Base-by-base conservation (phyloP, 2,329 filamentous ascomycete species). In the Aspergillus sp. region DNA sequence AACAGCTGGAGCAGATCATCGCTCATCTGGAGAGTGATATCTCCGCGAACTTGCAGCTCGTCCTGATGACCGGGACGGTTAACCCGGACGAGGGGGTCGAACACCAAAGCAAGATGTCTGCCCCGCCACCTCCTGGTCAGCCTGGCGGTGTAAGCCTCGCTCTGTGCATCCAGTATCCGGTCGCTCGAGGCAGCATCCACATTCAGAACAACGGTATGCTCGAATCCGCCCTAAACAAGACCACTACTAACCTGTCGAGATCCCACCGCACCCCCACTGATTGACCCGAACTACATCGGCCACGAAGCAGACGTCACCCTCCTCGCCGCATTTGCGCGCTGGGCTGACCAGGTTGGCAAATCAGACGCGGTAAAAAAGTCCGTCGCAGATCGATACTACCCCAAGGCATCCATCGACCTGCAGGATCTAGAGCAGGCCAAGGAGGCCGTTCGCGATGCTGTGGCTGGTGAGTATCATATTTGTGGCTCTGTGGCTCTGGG, bases 401-500 rank as follows among this genome's bases (percentile, higher is more conserved):
- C 69, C 2, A 49, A 55, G 2, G 47, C 62, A 2, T 59, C 47
- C 3, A 17, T 68, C 2, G 57, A 70, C 23, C 48, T 70, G 17
- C 57, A 62, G 3, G 56, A 69, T 41, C 34, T 64, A 7, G 51
- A 64, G 4, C 19, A 56, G 2, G 69, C 56, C 19, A 64, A 65
- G 22, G 22, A 62, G 15, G 61, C 57, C 6, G 62, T 69, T 4
- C 67, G 64, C 7, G 60, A 70, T 9, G 3, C 22, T 1, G 59
- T 61, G 2, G 28, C 47, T 13, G 4, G 45, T 51, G 38, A 49
- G 43, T 15, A 70, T 23, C 70, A 72, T 52, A 57, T 66, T 22
- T 64, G 62, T 31, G 69, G 69, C 2, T 72, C 72, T 2, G 71
- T 71, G 54, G 71, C 72, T 11, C 73, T 76, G 71, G 71, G 72